phyloP scores from a whole-genome alignment of 148 eudicot species.

The Vaccinium darrowii region DNA sequence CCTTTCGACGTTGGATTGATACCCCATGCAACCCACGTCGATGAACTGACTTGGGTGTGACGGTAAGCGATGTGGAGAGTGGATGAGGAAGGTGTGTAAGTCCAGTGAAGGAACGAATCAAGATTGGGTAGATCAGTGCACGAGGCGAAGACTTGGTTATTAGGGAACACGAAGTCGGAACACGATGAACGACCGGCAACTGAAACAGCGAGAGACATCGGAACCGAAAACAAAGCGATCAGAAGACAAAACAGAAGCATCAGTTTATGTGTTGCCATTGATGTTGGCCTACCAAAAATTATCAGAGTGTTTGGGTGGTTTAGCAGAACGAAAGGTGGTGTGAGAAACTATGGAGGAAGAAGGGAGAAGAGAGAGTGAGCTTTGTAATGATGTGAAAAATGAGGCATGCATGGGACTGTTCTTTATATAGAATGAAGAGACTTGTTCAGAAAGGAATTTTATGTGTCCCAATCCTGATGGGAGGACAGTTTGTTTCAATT shows the following conservation, averaged over 20 bases:
- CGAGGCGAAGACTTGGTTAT: constrained; percentile 11
- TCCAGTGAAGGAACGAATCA: constrained; percentile 31
- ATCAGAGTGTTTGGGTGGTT: background rate
- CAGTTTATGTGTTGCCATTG: background rate
- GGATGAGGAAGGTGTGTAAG: constrained; percentile 20
- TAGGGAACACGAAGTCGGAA: constrained; percentile 13
- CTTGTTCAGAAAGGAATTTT: too few relatives aligned
- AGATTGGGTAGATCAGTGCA: constrained; percentile 22
- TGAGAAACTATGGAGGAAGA: too few relatives aligned
- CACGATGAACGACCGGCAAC: background rate
- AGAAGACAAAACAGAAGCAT: background rate
- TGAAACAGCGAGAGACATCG: too few relatives aligned
- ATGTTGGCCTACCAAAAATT: background rate
- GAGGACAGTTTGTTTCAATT: too few relatives aligned
- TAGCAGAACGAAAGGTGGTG: too few relatives aligned
- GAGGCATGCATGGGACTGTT: too few relatives aligned
- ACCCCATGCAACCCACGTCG: constrained; percentile 23
- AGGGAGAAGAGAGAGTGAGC: too few relatives aligned
- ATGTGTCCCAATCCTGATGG: too few relatives aligned
- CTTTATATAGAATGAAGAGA: too few relatives aligned
- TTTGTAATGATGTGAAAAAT: too few relatives aligned
- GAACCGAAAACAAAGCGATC: background rate
- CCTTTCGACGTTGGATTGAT: constrained; percentile 14
- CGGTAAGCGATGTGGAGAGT: constrained; percentile 30
- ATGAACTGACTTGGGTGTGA: constrained; percentile 7